These are phyloP conservation scores for Glutinoglossum americanum DNA, from an alignment of 495 filamentous ascomycete genomes.

Conservation along the genomic window DNA sequence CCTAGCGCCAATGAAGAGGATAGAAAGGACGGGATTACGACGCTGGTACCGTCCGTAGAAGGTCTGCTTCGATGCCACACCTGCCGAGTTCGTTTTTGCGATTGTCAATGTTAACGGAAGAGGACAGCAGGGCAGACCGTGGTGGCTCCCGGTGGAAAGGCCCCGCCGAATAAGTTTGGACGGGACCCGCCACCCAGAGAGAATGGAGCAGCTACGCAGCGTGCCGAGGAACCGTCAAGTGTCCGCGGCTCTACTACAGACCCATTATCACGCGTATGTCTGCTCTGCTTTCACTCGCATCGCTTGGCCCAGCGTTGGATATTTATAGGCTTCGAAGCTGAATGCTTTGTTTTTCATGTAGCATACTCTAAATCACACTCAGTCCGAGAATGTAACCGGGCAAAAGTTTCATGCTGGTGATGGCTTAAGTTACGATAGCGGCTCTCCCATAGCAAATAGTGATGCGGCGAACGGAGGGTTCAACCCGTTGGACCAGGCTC, in stretches of 20 bases:
- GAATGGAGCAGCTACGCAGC: not conserved
- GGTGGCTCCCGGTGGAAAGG: conserved; percentile 12
- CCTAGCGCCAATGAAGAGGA: conserved; percentile 10
- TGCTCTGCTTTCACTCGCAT: not conserved
- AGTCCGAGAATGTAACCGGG: conserved; percentile 48
- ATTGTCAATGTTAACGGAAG: not conserved
- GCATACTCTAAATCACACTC: conserved; percentile 70
- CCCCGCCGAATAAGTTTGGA: conserved; percentile 12
- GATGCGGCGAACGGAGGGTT: not conserved
- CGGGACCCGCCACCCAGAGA: conserved; percentile 10
- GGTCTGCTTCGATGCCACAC: not conserved
- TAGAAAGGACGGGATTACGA: not conserved
- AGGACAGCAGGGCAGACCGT: conserved; percentile 2
- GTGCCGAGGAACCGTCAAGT: not conserved
- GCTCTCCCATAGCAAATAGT: not conserved
- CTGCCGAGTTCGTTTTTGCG: not conserved
- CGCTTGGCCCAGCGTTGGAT: not conserved
- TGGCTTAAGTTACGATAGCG: conserved; percentile 25
- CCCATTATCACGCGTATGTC: conserved; percentile 32
- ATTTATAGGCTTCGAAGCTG: not conserved
- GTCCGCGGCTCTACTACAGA: conserved; percentile 20
- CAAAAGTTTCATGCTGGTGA: conserved; percentile 38
- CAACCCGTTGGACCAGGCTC: conserved; percentile 2
- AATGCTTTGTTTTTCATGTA: conserved; percentile 11
- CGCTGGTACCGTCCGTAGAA: not conserved